Base-by-base conservation (phyloP, 1,284 basidiomycete species). In the Moesziomyces sp. region DNA sequence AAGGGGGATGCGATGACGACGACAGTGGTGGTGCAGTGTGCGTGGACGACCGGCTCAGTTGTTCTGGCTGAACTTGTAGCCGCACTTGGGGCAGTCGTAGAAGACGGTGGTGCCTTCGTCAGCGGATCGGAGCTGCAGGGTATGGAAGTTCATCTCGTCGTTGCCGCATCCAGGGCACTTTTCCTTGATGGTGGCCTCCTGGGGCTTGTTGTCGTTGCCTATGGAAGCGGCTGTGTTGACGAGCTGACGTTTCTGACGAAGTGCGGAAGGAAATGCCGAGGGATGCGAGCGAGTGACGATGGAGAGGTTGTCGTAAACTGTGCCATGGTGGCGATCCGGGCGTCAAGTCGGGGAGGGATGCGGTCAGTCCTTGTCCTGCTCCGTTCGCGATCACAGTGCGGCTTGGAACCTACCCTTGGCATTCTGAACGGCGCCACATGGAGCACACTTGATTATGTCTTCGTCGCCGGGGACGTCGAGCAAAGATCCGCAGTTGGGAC, bases 301-400 rank as follows among this genome's bases (percentile, higher is more conserved):
- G 72, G 92, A 89, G 35, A 92, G 91, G 83, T 94, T 92, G 82
- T 98, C 94, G 84, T 97, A 98, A 7, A 94, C 96, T 98, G 74
- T 21, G 16, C 33, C 10, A 55, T 38, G 35, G 38, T 44, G 38
- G 18, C 6, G 38, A 8, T 8, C 11, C 6, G 3, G 38, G 14
- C 18, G 38, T n/a, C 18, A 14, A 18, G 14, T 40, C 38, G 38
- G 16, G 11, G 14, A 14, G 38, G 3, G 18, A 40, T 18, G 38
- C 38, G 18, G 14, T 40, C 38, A 40, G 38, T 40, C 38, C 14
- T 42, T 35, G 47, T 24, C 33, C 24, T 49, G 26, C 9, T 16
- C 19, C 3, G 47, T 21, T 9, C 16, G 21, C 19, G 28, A 24
- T 5, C 21, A 35, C 14, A 43, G n/a, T 24, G 13, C 18, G 6